These are phyloP conservation scores for Penicillium paradoxum DNA, from an alignment of 495 filamentous ascomycete species.

Conservation along the genomic window DNA sequence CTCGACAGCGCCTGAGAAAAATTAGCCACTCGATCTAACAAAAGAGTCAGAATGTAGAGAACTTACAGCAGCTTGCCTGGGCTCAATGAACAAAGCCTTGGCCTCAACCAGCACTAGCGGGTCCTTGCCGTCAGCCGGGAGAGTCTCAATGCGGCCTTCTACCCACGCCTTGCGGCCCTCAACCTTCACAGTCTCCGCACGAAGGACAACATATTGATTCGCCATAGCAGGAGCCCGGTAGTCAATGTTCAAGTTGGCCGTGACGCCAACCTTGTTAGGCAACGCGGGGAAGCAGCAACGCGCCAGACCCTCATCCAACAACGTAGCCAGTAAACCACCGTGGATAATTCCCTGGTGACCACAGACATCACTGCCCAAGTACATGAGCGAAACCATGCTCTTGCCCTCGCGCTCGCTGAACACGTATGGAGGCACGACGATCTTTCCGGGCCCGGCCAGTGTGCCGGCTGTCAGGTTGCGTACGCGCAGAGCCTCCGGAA, in stretches of 20 bases:
- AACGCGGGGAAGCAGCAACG: constrained; percentile 87
- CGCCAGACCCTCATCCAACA: constrained; percentile 88
- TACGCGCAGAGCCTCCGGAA: constrained; percentile 58
- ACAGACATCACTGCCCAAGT: constrained; percentile 77
- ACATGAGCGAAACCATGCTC: constrained; percentile 66
- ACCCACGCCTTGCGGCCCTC: constrained; percentile 98
- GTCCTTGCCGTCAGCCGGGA: constrained; percentile 57
- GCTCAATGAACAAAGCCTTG: constrained; percentile 85
- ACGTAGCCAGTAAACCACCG: constrained; percentile 83
- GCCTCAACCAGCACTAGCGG: constrained; percentile 70
- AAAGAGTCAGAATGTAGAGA: not conserved
- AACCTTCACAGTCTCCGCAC: constrained; percentile 76
- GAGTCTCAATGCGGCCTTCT: constrained; percentile 80
- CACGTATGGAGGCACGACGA: constrained; percentile 76
- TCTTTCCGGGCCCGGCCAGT: constrained; percentile 66
- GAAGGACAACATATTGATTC: constrained; percentile 69
- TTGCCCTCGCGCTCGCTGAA: constrained; percentile 71
- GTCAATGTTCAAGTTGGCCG: constrained; percentile 85
- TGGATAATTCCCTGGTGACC: constrained; percentile 92
- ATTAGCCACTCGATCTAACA: constrained; percentile 2
- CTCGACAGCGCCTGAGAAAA: constrained; percentile 25
- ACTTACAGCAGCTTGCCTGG: constrained; percentile 72
- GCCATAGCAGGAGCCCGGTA: constrained; percentile 78
- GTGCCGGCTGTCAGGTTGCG: constrained; percentile 82
- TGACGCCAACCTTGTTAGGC: constrained; percentile 85